Conservation (phyloP, 805 yeast species). For the Saccharomyces jurei region DNA sequence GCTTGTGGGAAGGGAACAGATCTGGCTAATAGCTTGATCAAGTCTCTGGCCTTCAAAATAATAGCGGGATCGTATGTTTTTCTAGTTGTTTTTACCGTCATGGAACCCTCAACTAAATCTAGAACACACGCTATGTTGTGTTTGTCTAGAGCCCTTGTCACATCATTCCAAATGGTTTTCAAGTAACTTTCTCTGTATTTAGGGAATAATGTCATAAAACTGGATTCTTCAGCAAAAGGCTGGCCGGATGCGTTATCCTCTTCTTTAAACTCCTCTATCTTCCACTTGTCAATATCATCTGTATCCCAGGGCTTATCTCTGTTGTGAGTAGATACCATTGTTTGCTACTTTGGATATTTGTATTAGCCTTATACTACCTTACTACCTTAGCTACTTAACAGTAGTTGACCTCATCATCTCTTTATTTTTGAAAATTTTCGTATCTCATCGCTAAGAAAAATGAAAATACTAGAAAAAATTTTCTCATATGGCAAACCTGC, state of each 20-base stretch:
- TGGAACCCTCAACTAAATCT: slow-evolving; percentile 91
- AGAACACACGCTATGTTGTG: slow-evolving; percentile 75
- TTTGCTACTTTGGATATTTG: not conserved
- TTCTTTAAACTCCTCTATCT: slow-evolving; percentile 74
- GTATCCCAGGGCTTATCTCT: slow-evolving; percentile 98
- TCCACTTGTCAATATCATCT: slow-evolving; percentile 90
- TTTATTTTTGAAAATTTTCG: not conserved
- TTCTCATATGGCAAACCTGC: not conserved
- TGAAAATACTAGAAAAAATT: not conserved
- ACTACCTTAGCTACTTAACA: not conserved
- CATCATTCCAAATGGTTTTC: slow-evolving; percentile 88
- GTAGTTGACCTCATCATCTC: not conserved
- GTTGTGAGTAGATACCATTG: slow-evolving; percentile 87
- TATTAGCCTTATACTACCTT: not conserved
- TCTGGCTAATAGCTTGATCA: slow-evolving; percentile 86
- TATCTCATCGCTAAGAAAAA: slow-evolving; percentile 2
- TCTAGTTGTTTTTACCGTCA: slow-evolving; percentile 93
- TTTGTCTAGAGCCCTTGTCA: slow-evolving; percentile 67
- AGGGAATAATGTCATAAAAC: slow-evolving; percentile 91
- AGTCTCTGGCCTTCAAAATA: slow-evolving; percentile 87
- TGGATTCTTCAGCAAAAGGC: slow-evolving; percentile 91
- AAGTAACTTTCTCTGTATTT: slow-evolving; percentile 90
- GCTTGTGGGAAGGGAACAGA: slow-evolving; percentile 98
- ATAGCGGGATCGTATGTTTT: slow-evolving; percentile 93
- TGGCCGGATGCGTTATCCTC: slow-evolving; percentile 82